phyloP scores from a whole-genome alignment of 2,329 filamentous ascomycete genomes.

The Akanthomyces lecanii region DNA sequence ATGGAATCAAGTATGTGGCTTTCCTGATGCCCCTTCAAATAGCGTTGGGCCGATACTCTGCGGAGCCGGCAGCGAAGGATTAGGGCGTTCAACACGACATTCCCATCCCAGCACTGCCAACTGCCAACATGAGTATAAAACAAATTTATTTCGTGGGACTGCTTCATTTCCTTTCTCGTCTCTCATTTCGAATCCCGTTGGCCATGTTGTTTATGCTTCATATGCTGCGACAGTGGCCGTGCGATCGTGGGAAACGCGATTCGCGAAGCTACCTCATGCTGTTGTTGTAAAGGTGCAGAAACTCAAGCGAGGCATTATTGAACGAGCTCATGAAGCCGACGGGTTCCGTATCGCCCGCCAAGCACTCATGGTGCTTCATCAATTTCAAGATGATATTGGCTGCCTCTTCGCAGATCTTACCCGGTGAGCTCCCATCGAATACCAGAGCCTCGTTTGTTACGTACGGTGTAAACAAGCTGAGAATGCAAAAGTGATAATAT shows the following conservation, averaged over 20 bases:
- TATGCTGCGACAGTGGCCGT: too few relatives aligned
- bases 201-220: too few relatives aligned
- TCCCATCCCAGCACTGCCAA: too few relatives aligned
- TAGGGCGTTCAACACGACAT: not conserved
- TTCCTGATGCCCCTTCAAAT: not conserved
- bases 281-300: not conserved
- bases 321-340: slow-evolving; percentile 3
- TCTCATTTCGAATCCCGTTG: not conserved
- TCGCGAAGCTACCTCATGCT: too few relatives aligned
- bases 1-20: too few relatives aligned
- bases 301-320: not conserved
- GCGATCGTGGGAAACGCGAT: too few relatives aligned
- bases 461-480: slow-evolving; percentile 3
- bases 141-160: too few relatives aligned
- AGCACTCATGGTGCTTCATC: not conserved
- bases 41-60: not conserved
- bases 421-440: not conserved
- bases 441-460: not conserved
- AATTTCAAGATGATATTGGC: slow-evolving; percentile 7
- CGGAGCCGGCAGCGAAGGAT: not conserved
- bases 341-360: not conserved
- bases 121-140: too few relatives aligned
- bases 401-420: slow-evolving; percentile 1
- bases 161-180: not conserved
- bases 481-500: slow-evolving; percentile 14